Base-by-base conservation (phyloP, 2,329 filamentous ascomycete species). In the Sclerotinia trifoliorum region DNA sequence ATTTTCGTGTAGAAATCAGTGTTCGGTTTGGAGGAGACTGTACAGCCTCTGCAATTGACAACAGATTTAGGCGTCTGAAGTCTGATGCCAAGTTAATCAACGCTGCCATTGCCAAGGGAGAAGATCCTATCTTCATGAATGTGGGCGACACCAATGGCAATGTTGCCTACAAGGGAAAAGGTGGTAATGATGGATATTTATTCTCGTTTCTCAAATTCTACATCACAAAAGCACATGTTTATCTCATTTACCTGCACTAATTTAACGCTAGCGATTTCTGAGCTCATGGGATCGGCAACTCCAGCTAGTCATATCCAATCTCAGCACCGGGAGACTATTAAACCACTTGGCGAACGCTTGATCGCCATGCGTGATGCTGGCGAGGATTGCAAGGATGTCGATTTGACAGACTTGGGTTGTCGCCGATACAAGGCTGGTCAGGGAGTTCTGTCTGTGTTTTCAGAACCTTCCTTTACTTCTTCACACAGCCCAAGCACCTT, bases 51-150 rank as follows among this genome's bases (percentile, higher is more conserved):
- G 75, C 79, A 11, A 68, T 81, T 39, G 77, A 81, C 26, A 80
- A 81, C 62, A 76, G 80, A 49, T 75, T 81, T 54, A 77, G 79
- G n/a, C 76, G 77, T 19, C 73, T 81, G 70, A 81, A 80, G 72
- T 74, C 76, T 55, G 76, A 81, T 56, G 78, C 77, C 8, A 79
- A 78, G 68, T 69, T 77, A 66, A 80, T 81, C 65, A 73, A 73
- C 26, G 65, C 72, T 32, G 78, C 73, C 26, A 48, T 79, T n/a
- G 62, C 63, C 4, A 66, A 73, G 6, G 74, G 74, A 17, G 69
- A 76, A 60, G 79, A 81, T 70, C 79, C 79, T 4, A 78, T 77
- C 48, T 72, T 75, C 7, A 65, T 81, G 29, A 55, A 62, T 3
- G 74, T 77, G 56, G 74, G 71, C 24, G 72, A 70, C 24, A 58